Evolutionary conservation across 805 yeast genomes (phyloP).

Genomic region (Starmerella ratchasimensis): DNA sequence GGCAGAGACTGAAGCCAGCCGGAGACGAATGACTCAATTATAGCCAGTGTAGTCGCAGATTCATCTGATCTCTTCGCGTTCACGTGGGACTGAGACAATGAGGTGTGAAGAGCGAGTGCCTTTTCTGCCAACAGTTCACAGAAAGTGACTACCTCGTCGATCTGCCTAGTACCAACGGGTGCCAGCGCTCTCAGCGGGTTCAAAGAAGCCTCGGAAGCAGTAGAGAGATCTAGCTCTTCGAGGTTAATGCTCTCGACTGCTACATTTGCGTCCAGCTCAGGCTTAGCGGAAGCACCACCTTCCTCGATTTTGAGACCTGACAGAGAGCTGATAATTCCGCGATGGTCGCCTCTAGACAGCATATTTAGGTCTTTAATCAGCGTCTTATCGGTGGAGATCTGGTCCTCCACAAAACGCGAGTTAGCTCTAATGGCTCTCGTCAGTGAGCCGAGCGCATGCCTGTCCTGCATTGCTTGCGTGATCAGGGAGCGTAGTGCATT

Average conservation of each 20-base stretch:
- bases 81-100: too few species aligned
- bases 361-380: conserved; percentile 4
- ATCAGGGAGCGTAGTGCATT: conserved; percentile 7
- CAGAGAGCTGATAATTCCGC: conserved; percentile 1
- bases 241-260: not conserved
- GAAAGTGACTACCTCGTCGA: not conserved
- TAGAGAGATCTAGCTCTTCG: conserved; percentile 2
- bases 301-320: not conserved
- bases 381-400: not conserved
- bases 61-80: too few species aligned
- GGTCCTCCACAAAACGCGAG: not conserved
- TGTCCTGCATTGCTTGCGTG: conserved; percentile 3
- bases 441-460: not conserved
- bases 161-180: not conserved
- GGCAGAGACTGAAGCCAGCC: too few species aligned
- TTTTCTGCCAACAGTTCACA: not conserved
- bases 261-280: not conserved
- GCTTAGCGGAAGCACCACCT: not conserved
- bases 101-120: not conserved
- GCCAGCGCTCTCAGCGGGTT: conserved; percentile 6
- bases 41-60: too few species aligned
- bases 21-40: too few species aligned
- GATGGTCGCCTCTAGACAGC: conserved; percentile 6
- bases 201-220: conserved; percentile 1
- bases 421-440: conserved; percentile 6